Conservation (phyloP, 2,329 filamentous ascomycete species). For the Claviceps sorghi region DNA sequence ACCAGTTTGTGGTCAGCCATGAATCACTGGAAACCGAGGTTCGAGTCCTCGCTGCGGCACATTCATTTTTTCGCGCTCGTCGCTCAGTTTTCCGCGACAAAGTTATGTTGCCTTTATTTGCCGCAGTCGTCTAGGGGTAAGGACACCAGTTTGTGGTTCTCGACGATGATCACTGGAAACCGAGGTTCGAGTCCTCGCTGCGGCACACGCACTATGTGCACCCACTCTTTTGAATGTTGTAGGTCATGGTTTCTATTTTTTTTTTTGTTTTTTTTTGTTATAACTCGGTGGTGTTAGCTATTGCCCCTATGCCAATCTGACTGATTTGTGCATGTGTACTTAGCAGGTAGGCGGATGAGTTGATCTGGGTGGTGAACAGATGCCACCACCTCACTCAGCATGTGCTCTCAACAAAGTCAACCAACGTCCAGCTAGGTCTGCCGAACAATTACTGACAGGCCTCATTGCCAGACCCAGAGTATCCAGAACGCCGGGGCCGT, state of each 20-base stretch:
- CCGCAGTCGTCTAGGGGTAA: constrained; percentile 16
- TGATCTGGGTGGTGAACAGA: not conserved
- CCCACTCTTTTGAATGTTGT: too few species aligned
- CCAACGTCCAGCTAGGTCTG: too few species aligned
- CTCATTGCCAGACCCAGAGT: too few species aligned
- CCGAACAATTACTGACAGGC: not conserved
- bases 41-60: constrained; percentile 16
- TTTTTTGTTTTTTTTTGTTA: too few species aligned
- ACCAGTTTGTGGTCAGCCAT: constrained; percentile 15
- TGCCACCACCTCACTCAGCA: not conserved
- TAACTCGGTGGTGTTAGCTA: too few species aligned
- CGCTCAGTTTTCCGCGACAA: too few species aligned
- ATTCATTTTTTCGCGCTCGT: constrained; percentile 8
- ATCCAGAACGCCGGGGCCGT: too few species aligned
- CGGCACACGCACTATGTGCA: not conserved
- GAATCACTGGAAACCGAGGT: constrained; percentile 17
- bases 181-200: constrained; percentile 17
- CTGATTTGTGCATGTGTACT: not conserved
- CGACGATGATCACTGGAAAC: constrained; percentile 13
- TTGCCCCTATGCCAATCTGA: too few species aligned
- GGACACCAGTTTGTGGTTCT: constrained; percentile 17
- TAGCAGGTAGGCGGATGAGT: not conserved
- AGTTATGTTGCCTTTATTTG: too few species aligned
- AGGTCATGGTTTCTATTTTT: not conserved
- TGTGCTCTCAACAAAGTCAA: not conserved